A percentile compares a stretch with the other conserved stretches of the same genome.
These are phyloP conservation scores for Aureobasidium sp. DNA, from an alignment of 2,329 filamentous ascomycete species.

Conservation along the genomic window DNA sequence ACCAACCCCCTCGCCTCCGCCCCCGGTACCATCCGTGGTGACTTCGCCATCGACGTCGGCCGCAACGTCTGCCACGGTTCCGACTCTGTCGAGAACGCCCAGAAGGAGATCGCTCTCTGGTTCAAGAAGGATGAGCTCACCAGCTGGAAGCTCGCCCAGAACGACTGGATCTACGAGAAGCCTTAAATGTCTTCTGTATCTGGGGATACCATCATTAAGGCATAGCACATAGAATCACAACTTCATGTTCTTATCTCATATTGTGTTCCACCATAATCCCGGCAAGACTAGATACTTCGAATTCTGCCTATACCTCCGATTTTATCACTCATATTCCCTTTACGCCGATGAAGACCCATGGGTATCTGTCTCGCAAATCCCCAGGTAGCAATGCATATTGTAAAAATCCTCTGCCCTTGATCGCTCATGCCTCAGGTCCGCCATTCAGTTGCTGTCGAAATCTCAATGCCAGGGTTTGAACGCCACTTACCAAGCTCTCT, in stretches of 20 bases:
- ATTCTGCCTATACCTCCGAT: neutral
- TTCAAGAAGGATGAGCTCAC: constrained; percentile 85
- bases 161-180: constrained; percentile 89
- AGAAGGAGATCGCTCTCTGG: constrained; percentile 99
- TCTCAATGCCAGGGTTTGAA: constrained; percentile 8
- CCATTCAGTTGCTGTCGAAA: constrained; percentile 11
- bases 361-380: neutral
- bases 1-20: constrained; percentile 95
- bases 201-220: neutral
- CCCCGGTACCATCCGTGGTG: constrained; percentile 96
- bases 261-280: neutral
- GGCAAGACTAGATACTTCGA: neutral
- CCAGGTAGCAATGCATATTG: neutral
- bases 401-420: neutral
- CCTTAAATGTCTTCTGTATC: constrained; percentile 2
- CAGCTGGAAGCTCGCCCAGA: constrained; percentile 74
- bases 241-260: neutral
- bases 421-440: neutral
- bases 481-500: constrained; percentile 36
- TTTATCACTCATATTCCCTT: neutral
- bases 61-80: constrained; percentile 99
- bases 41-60: constrained; percentile 82
- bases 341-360: neutral
- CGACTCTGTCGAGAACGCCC: constrained; percentile 95
- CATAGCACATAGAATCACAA: constrained; percentile 6